Conservation (phyloP, 306 rosid genomes). For the Ochetophila trinervis region DNA sequence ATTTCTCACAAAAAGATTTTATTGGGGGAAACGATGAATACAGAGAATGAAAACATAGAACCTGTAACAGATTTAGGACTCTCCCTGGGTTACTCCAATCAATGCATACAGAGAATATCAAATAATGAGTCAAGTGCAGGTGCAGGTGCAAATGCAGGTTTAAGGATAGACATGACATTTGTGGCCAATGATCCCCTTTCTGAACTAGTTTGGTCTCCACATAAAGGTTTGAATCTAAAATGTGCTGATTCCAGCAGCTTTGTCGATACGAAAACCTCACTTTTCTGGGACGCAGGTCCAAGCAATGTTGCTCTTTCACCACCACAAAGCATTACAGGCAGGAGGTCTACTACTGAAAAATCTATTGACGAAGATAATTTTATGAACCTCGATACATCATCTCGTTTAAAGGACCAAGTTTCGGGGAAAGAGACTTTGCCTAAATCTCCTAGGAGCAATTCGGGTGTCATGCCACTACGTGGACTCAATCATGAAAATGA, state of each 20-base stretch:
- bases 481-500: constrained; percentile 30
- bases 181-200: constrained; percentile 57
- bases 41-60: constrained; percentile 42
- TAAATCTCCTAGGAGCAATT: constrained; percentile 24
- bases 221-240: constrained; percentile 59
- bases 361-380: constrained; percentile 32
- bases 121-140: constrained; percentile 49
- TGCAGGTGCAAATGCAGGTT: constrained; percentile 99
- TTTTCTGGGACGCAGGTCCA: constrained; percentile 44
- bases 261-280: constrained; percentile 33
- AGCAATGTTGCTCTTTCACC: constrained; percentile 53
- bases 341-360: constrained; percentile 30
- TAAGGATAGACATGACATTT: constrained; percentile 41
- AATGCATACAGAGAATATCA: constrained; percentile 31
- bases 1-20: constrained; percentile 26
- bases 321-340: constrained; percentile 33
- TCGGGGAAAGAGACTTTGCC: constrained; percentile 26
- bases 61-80: constrained; percentile 54
- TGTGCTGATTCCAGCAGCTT: constrained; percentile 55
- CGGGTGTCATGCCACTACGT: constrained; percentile 28
- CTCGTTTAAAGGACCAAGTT: constrained; percentile 25
- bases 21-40: constrained; percentile 50
- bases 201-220: constrained; percentile 92
- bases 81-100: constrained; percentile 36
- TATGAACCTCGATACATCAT: constrained; percentile 28